Conservation (phyloP, 1,284 basidiomycete species). For the Ustilago loliicola region DNA sequence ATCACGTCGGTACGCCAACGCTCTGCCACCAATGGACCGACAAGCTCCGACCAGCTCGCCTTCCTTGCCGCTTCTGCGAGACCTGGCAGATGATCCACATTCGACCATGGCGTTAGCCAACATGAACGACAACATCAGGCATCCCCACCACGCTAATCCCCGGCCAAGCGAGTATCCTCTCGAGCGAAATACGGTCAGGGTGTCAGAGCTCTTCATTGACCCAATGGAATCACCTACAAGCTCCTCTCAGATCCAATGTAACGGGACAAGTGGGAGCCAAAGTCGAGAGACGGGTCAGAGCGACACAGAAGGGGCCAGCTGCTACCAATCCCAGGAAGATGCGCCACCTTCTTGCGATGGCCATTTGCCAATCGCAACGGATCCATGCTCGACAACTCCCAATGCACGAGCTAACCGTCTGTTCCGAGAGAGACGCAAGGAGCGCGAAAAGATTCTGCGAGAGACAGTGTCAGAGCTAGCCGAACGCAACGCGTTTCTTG, state of each 20-base stretch:
- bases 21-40: not conserved
- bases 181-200: not conserved
- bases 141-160: slow-evolving; percentile 3
- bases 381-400: slow-evolving; percentile 5
- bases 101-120: too few relatives aligned
- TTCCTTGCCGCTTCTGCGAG: not conserved
- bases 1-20: too few relatives aligned
- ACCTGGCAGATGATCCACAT: too few relatives aligned
- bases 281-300: slow-evolving; percentile 6
- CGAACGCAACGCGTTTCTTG: slow-evolving; percentile 31
- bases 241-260: slow-evolving; percentile 3
- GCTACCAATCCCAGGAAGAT: not conserved
- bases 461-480: slow-evolving; percentile 31
- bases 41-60: not conserved
- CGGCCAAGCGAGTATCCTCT: slow-evolving; percentile 6
- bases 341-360: not conserved
- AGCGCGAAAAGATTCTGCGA: slow-evolving; percentile 33
- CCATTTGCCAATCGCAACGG: not conserved
- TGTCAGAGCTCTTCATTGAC: not conserved
- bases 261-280: slow-evolving; percentile 6
- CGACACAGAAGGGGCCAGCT: not conserved
- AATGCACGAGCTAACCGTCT: slow-evolving; percentile 37
- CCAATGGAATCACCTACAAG: not conserved
- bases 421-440: slow-evolving; percentile 43
- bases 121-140: not conserved